Evolutionary conservation across 805 yeast species (phyloP).

Genomic region (Candida dajiaensis): DNA sequence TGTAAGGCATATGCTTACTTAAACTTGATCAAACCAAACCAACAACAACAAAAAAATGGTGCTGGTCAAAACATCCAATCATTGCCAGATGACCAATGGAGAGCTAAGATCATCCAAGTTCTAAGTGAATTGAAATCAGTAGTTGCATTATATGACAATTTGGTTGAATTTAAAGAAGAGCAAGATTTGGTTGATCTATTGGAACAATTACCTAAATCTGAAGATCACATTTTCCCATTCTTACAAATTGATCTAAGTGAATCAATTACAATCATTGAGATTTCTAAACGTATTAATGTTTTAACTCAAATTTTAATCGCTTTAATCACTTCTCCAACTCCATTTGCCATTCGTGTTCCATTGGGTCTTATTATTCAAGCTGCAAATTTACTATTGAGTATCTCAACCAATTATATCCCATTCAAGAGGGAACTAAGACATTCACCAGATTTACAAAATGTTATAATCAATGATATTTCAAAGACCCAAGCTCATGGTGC

Average conservation of each 20-base stretch:
- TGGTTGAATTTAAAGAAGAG: slow-evolving; percentile 54
- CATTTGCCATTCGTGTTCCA: slow-evolving; percentile 53
- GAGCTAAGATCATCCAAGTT: slow-evolving; percentile 39
- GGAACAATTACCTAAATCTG: slow-evolving; percentile 32
- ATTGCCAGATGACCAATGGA: slow-evolving; percentile 39
- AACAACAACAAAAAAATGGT: slow-evolving; percentile 30
- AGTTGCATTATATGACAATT: slow-evolving; percentile 49
- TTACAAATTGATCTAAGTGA: slow-evolving; percentile 55
- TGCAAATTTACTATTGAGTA: slow-evolving; percentile 47
- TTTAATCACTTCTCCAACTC: slow-evolving; percentile 47
- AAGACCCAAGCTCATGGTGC: slow-evolving; percentile 42
- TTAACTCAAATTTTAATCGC: slow-evolving; percentile 40
- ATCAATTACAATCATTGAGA: slow-evolving; percentile 43
- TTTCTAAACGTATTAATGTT: slow-evolving; percentile 45
- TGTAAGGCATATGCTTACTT: slow-evolving; percentile 48
- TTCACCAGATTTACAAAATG: slow-evolving; percentile 41
- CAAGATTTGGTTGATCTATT: slow-evolving; percentile 38
- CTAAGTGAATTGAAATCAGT: slow-evolving; percentile 51
- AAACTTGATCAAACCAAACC: slow-evolving; percentile 50
- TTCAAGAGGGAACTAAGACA: slow-evolving; percentile 52
- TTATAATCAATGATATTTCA: slow-evolving; percentile 38
- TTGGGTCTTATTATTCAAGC: slow-evolving; percentile 49
- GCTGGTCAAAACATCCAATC: slow-evolving; percentile 26
- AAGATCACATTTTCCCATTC: slow-evolving; percentile 35
- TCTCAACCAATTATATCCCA: slow-evolving; percentile 50